Percentiles rank a stretch among this genome's conserved stretches.
Evolutionary conservation across 495 filamentous ascomycete species (phyloP).

Genomic region (Aspergillus nidulans): DNA sequence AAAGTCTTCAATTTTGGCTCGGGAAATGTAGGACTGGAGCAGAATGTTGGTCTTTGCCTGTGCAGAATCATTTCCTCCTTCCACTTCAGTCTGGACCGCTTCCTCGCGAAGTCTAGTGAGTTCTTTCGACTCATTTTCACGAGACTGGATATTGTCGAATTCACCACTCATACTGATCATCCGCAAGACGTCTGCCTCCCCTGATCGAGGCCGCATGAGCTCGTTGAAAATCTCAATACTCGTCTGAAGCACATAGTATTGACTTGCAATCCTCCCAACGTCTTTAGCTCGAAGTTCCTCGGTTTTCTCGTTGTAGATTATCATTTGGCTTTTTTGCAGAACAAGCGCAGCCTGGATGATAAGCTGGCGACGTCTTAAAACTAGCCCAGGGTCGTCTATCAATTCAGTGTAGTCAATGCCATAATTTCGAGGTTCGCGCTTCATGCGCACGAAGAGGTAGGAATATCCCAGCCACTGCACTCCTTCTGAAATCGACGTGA

Average conservation of each 20-base stretch:
- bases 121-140: slow-evolving; percentile 82
- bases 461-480: slow-evolving; percentile 98
- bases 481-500: slow-evolving; percentile 89
- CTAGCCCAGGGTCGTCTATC: slow-evolving; percentile 76
- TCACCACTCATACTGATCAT: slow-evolving; percentile 97
- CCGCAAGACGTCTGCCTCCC: slow-evolving; percentile 82
- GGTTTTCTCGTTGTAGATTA: slow-evolving; percentile 92
- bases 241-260: slow-evolving; percentile 90
- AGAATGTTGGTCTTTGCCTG: slow-evolving; percentile 94
- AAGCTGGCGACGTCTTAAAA: slow-evolving; percentile 74
- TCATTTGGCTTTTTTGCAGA: slow-evolving; percentile 92
- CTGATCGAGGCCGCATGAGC: slow-evolving; percentile 75
- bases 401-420: slow-evolving; percentile 96
- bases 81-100: slow-evolving; percentile 65
- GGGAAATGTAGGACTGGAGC: slow-evolving; percentile 91
- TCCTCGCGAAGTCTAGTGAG: slow-evolving; percentile 62
- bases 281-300: slow-evolving; percentile 90
- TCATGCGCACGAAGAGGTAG: slow-evolving; percentile 95
- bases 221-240: slow-evolving; percentile 94
- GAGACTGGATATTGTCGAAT: slow-evolving; percentile 92
- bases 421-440: slow-evolving; percentile 82
- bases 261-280: slow-evolving; percentile 92
- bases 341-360: slow-evolving; percentile 82
- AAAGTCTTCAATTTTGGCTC: slow-evolving; percentile 83
- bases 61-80: slow-evolving; percentile 67